Conservation (phyloP, 345 rosid genomes). For the Excoecaria agallocha region DNA sequence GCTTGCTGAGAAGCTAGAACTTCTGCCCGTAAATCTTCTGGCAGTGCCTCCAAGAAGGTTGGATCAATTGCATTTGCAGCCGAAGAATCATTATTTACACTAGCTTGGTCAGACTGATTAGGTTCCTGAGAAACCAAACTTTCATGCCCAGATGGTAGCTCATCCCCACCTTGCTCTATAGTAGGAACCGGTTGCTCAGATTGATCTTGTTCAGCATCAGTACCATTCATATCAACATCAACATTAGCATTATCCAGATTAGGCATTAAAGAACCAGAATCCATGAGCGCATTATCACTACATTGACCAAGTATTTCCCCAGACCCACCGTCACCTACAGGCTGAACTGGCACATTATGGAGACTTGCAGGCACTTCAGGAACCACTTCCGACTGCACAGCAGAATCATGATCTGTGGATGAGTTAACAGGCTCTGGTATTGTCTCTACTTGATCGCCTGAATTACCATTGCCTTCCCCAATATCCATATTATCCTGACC, state of each 20-base stretch:
- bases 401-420: conserved; percentile 38
- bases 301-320: conserved; percentile 31
- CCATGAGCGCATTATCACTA: conserved; percentile 19
- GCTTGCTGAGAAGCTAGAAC: conserved; percentile 98
- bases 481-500: conserved; percentile 68
- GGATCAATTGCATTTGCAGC: conserved; percentile 85
- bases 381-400: conserved; percentile 32
- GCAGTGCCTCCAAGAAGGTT: conserved; percentile 91
- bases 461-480: conserved; percentile 51
- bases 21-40: conserved; percentile 90
- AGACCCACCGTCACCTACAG: conserved; percentile 29
- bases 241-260: conserved; percentile 37
- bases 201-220: conserved; percentile 58
- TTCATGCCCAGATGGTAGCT: conserved; percentile 42
- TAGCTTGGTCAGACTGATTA: conserved; percentile 48
- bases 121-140: conserved; percentile 46
- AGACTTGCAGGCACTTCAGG: conserved; percentile 40
- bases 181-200: conserved; percentile 41
- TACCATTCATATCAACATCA: conserved; percentile 78
- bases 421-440: conserved; percentile 45
- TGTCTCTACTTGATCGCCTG: conserved; percentile 40
- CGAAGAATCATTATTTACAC: conserved; percentile 45
- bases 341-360: conserved; percentile 32
- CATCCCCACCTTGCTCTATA: conserved; percentile 37
- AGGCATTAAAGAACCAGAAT: conserved; percentile 40